phyloP scores from a whole-genome alignment of 768 basidiomycete species.

The Termitomyces eurrhizus region DNA sequence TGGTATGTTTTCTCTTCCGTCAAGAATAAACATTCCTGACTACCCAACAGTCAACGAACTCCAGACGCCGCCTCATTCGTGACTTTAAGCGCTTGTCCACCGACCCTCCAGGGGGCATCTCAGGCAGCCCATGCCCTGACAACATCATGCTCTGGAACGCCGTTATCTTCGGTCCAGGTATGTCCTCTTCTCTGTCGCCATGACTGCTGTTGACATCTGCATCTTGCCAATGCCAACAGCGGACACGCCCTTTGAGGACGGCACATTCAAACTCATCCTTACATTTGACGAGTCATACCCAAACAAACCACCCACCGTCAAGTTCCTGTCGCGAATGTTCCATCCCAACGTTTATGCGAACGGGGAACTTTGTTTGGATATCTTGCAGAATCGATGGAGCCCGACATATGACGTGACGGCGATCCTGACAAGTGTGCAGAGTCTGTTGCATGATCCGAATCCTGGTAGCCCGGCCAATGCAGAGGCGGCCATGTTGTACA shows the following conservation, averaged over 20 bases:
- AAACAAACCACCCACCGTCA: slow-evolving; percentile 96
- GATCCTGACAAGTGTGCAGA: slow-evolving; percentile 95
- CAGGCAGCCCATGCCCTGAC: slow-evolving; percentile 94
- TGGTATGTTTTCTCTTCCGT: slow-evolving; percentile 2
- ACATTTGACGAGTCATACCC: slow-evolving; percentile 98
- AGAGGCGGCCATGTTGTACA: slow-evolving; percentile 93
- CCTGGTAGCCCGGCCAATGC: slow-evolving; percentile 98
- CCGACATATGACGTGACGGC: slow-evolving; percentile 99
- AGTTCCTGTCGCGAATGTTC: slow-evolving; percentile 97
- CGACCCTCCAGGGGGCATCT: slow-evolving; percentile 95
- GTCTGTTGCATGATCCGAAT: slow-evolving; percentile 94
- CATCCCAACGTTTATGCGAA: slow-evolving; percentile 99
- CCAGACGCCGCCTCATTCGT: slow-evolving; percentile 91
- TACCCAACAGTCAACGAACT: slow-evolving; percentile 78
- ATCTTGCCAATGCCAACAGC: slow-evolving; percentile 40
- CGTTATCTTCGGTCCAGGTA: slow-evolving; percentile 97
- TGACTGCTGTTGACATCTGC: not conserved
- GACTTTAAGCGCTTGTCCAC: slow-evolving; percentile 96
- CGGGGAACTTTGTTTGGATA: slow-evolving; percentile 97
- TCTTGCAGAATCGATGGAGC: slow-evolving; percentile 97
- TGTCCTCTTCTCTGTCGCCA: slow-evolving; percentile 22
- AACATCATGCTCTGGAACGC: slow-evolving; percentile 99
- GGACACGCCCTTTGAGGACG: slow-evolving; percentile 99
- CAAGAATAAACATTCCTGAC: not conserved
- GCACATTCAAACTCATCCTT: slow-evolving; percentile 94